A percentile compares a stretch with the other conserved stretches of the same genome.
phyloP scores from a whole-genome alignment of 148 eudicot genomes.

The Vaccinium macrocarpon region DNA sequence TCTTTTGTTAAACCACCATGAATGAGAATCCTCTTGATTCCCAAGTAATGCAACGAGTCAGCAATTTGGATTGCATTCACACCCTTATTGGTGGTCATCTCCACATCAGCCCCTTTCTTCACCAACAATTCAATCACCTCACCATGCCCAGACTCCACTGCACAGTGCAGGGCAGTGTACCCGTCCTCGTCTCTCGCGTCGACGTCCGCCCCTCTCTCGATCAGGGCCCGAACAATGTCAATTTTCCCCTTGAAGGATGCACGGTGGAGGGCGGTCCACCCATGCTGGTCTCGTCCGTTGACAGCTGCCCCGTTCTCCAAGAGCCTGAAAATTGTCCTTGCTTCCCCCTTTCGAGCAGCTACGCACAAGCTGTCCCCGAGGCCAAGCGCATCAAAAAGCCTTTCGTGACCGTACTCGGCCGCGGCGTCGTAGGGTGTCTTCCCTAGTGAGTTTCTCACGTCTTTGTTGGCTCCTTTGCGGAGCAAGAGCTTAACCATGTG shows the following conservation, averaged over 20 bases:
- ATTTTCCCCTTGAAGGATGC: slow-evolving; percentile 43
- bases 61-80: slow-evolving; percentile 39
- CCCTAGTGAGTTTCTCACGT: slow-evolving; percentile 29
- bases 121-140: slow-evolving; percentile 46
- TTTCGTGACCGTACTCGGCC: slow-evolving; percentile 39
- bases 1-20: slow-evolving; percentile 31
- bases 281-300: slow-evolving; percentile 45
- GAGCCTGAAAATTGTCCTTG: slow-evolving; percentile 34
- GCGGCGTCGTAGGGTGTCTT: slow-evolving; percentile 46
- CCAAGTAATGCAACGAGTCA: slow-evolving; percentile 36
- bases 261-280: slow-evolving; percentile 51
- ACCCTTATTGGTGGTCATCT: slow-evolving; percentile 38
- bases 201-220: slow-evolving; percentile 39
- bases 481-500: slow-evolving; percentile 47
- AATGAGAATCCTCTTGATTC: slow-evolving; percentile 37
- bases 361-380: slow-evolving; percentile 40
- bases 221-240: slow-evolving; percentile 27
- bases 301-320: slow-evolving; percentile 40
- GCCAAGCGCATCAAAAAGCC: slow-evolving; percentile 40
- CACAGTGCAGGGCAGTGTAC: slow-evolving; percentile 50
- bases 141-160: slow-evolving; percentile 46
- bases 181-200: slow-evolving; percentile 44
- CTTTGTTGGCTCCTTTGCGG: slow-evolving; percentile 48
- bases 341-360: slow-evolving; percentile 49
- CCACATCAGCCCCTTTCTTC: slow-evolving; percentile 44